A percentile compares a stretch with the other conserved stretches of the same genome.
phyloP scores from a whole-genome alignment of 1,139 yeast genomes.

The Geotrichum carabidarum region DNA sequence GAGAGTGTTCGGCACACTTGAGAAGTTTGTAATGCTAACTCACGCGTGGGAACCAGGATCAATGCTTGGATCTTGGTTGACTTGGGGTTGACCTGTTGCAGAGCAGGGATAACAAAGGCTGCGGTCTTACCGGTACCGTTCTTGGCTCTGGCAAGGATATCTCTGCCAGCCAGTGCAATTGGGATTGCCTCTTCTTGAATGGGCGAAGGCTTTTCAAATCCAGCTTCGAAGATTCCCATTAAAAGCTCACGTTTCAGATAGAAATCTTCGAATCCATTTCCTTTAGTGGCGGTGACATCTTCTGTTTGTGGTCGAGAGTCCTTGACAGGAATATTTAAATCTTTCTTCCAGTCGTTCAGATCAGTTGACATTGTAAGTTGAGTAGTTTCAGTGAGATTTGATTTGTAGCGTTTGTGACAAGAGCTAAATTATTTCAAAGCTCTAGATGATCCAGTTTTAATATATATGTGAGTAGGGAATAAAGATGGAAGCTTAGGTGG shows the following conservation, averaged over 20 bases:
- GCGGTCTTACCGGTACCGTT: conserved; percentile 99
- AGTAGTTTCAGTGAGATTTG: background rate
- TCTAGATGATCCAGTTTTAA: background rate
- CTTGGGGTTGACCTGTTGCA: conserved; percentile 81
- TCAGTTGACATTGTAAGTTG: background rate
- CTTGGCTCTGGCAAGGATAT: conserved; percentile 93
- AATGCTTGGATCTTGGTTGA: conserved; percentile 80
- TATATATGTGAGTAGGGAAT: background rate
- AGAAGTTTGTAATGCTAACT: conserved; percentile 88
- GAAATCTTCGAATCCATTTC: conserved; percentile 87
- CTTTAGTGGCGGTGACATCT: conserved; percentile 88
- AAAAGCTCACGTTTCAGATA: conserved; percentile 83
- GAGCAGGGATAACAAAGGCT: conserved; percentile 83
- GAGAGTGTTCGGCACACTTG: conserved; percentile 96
- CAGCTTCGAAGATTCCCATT: conserved; percentile 98
- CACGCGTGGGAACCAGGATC: conserved; percentile 92
- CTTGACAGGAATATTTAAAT: conserved; percentile 69
- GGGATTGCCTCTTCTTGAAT: conserved; percentile 98
- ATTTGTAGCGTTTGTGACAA: background rate
- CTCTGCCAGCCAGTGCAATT: conserved; percentile 91
- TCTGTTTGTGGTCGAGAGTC: conserved; percentile 94
- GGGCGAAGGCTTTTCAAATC: conserved; percentile 96
- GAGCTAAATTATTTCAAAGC: background rate
- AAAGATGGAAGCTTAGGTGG: too few species aligned
- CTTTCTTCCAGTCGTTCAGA: conserved; percentile 56